Base-by-base conservation (phyloP, 2,329 filamentous ascomycete species). In the Aspergillus unguis region DNA sequence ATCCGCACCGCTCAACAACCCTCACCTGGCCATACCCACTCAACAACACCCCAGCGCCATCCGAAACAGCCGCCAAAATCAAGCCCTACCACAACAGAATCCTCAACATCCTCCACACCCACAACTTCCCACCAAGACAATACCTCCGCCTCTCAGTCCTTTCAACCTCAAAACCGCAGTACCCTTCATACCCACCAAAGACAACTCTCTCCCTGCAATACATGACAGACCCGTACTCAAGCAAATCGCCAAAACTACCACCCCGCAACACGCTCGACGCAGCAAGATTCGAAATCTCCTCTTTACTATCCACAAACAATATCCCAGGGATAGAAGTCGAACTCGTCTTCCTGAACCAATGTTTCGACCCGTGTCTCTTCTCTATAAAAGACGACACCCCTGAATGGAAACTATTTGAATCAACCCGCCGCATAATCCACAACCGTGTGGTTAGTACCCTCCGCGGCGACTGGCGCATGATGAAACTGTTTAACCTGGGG, bases 311-410 rank as follows among this genome's bases (percentile, higher is more conserved):
- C 0, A 3, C 6, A 6, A 11, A 32, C 6, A 17, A 17, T 0
- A 44, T 44, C 3, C 8, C 6, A 4, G 10, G 23, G 7, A 1
- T 44, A 2, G 6, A 32, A 2, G 32, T 29, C 41, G 41, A 44
- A 32, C 31, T 44, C 41, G 4, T 32, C 41, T 44, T 44, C 28
- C 17, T 28, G 26, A 44, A 44, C 28, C 41, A 44, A 5, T 6
- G 9, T 3, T 44, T 31, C 11, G 27, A 32, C 2, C 41, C 41
- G 11, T 11, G 17, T 8, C n/a, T 31, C 2, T 33, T 44, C 28
- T 7, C 11, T 17, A 38, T 38, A 1, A 1, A 2, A 1, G 6
- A 38, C 2, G n/a, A 38, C 6, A 23, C 17, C 3, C 36, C 36
- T 0, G 36, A n/a, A 0, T 4, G 7, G 17, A 0, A 17, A 2